These are phyloP conservation scores for Salmacisia buchloeana DNA, from an alignment of 1,284 basidiomycete genomes.

Conservation along the genomic window DNA sequence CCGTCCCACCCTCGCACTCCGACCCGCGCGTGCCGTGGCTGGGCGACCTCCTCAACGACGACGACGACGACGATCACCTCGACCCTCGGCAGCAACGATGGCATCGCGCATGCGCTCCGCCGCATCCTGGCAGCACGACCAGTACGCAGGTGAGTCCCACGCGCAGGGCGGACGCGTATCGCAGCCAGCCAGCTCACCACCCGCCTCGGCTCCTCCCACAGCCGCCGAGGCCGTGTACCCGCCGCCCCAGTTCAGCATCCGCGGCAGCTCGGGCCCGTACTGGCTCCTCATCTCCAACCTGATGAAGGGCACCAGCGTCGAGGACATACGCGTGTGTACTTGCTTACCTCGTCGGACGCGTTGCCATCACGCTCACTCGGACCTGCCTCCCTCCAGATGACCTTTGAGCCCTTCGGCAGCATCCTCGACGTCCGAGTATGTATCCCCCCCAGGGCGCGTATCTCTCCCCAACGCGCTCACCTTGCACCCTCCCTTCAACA, in stretches of 20 bases:
- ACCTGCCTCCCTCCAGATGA: constrained; percentile 19
- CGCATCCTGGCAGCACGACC: not conserved
- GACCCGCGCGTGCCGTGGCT: too few relatives aligned
- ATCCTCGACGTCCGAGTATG: constrained; percentile 32
- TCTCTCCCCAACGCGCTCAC: not conserved
- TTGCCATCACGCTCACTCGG: not conserved
- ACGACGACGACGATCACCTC: not conserved
- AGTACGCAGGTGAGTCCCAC: not conserved
- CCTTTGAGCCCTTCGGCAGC: constrained; percentile 39
- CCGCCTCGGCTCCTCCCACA: too few relatives aligned
- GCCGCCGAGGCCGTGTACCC: constrained; percentile 13
- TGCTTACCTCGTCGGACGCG: not conserved
- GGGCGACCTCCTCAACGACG: not conserved
- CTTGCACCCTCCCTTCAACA: not conserved
- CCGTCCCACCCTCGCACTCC: too few relatives aligned
- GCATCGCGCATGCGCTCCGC: not conserved
- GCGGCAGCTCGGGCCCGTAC: constrained; percentile 38
- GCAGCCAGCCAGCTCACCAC: not conserved
- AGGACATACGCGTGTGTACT: constrained; percentile 32
- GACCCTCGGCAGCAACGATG: not conserved
- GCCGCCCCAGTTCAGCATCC: constrained; percentile 37
- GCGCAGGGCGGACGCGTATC: not conserved
- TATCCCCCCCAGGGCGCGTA: not conserved
- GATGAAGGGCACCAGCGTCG: constrained; percentile 35
- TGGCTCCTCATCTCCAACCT: constrained; percentile 46